Evolutionary conservation across 2,329 filamentous ascomycete species (phyloP), one percentile per base, ranked within the genome.

Genomic region (Colletotrichum musicola): DNA sequence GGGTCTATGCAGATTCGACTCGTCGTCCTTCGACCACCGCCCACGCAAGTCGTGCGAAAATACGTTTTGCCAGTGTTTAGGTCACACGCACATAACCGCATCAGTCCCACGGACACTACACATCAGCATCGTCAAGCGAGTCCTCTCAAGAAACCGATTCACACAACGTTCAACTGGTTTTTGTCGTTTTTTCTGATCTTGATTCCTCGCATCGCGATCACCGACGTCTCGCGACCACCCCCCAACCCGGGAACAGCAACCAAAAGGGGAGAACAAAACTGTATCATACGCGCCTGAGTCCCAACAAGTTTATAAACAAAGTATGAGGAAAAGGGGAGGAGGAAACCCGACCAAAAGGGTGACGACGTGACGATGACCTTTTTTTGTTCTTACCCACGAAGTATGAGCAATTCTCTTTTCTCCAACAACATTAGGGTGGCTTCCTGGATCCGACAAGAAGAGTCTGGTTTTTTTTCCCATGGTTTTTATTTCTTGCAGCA

Each of bases 81-180:
- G 63, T 47, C 51, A 47, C 46, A 51, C 42, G 55, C 65, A 65
- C 65, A 65, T 60, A 44, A 56, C 55, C 50, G 62, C 65, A 55
- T 60, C 44, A 35, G 35, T 60, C 40, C 54, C 42, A 60, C 42
- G 50, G 25, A 65, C 65, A 42, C 42, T 60, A 35, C 49, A 51
- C n/a, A 55, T 65, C 62, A 65, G 65, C 65, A 68, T 68, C 56
- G 50, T 56, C 42, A 25, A 68, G 65, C 62, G 65, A 65, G 62
- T 60, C 42, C 65, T 42, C 54, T 50, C 65, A 64, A 25, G 22
- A 25, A 30, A 65, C 22, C 57, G 57, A 42, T 35, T 35, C 18
- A n/a, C 63, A 35, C 16, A 49, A 18, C 46, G 46, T 49, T 20
- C 9, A 20, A 20, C 18, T 51, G 54, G 20, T 44, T 62, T 64